A percentile compares a stretch with the other conserved stretches of the same genome.
Evolutionary conservation across 2,329 filamentous ascomycete genomes (phyloP).

Genomic region (Sphaerostilbella broomeana): DNA sequence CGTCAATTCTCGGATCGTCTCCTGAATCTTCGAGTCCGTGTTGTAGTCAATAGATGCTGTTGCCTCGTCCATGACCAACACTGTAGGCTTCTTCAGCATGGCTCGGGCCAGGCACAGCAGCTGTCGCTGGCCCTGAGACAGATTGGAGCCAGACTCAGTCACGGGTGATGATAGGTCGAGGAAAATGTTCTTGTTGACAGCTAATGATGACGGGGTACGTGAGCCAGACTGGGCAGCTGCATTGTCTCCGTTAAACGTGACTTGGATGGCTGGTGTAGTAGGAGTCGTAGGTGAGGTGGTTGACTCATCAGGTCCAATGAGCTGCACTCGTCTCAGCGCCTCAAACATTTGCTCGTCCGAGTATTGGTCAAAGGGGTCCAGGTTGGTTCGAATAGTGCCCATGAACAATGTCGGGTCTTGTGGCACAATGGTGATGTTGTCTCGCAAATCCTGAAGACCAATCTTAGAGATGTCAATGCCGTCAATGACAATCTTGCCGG

Average conservation of each 20-base stretch:
- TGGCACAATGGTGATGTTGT: conserved; percentile 94
- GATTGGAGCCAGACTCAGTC: conserved; percentile 84
- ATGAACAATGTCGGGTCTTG: conserved; percentile 95
- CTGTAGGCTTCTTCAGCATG: conserved; percentile 81
- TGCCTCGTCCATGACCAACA: conserved; percentile 98
- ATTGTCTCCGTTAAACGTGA: conserved; percentile 12
- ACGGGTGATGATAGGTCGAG: conserved; percentile 76
- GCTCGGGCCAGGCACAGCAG: conserved; percentile 89
- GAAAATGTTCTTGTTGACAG: conserved; percentile 93
- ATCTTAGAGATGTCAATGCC: conserved; percentile 84
- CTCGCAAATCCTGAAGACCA: conserved; percentile 85
- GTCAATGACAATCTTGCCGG: conserved; percentile 84
- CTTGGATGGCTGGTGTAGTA: conserved; percentile 20
- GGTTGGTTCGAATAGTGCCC: conserved; percentile 83
- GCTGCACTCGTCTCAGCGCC: conserved; percentile 78
- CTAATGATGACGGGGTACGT: conserved; percentile 27
- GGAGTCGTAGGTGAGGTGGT: conserved; percentile 21
- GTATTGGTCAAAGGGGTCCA: conserved; percentile 86
- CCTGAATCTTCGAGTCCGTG: conserved; percentile 93
- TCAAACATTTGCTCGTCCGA: conserved; percentile 87
- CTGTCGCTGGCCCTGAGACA: conserved; percentile 94
- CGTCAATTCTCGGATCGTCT: conserved; percentile 86
- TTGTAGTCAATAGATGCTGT: conserved; percentile 96
- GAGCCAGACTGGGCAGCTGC: conserved; percentile 14
- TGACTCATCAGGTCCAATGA: conserved; percentile 60